Evolutionary conservation across 345 rosid genomes (phyloP), one percentile per base, ranked within the genome.

Genomic region (Aquilaria yunnanensis): DNA sequence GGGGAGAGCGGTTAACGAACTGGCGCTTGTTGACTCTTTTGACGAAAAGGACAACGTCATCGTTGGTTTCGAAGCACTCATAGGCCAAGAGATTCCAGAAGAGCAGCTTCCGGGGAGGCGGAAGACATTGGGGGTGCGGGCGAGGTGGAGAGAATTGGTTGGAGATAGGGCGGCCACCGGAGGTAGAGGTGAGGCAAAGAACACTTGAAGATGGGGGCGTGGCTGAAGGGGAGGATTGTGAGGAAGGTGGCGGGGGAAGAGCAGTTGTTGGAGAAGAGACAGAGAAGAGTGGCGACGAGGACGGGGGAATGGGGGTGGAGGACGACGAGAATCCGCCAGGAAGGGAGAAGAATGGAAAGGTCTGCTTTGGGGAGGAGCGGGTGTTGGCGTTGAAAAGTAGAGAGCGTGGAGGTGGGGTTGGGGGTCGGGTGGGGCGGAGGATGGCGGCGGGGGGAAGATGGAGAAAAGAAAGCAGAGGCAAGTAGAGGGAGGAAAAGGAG

Each of bases 21-120:
- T 77, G 80, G 34, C 88, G 84, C 13, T 75, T 70, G 60, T 87
- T 85, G 11, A 85, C 64, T 3, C 96, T 96, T 65, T 92, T 92
- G 43, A 69, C 93, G 68, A 89, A 84, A 7, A 92, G 16, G 33
- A 87, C 88, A 58, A 92, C 90, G 81, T 89, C 97, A 68, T 64
- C 48, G 54, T 75, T 87, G 0, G 92, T 81, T 5, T 96, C 84
- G 51, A 85, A 57, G 4, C 91, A 76, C 51, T 92, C 98, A 76
- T 87, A 92, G 49, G 75, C 91, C 13, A 89, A 75, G 51, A 57
- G 69, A 5, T 57, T 78, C 88, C 80, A 83, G 23, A 82, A 69
- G 45, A 83, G 62, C 47, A 92, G 73, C 67, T 66, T 74, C 67
- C 45, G 53, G 71, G 78, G 33, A 2, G 62, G 67, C 5, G 74